These are phyloP conservation scores for Phaeophleospora eucalypticola DNA, from an alignment of 2,329 filamentous ascomycete species.

Conservation along the genomic window DNA sequence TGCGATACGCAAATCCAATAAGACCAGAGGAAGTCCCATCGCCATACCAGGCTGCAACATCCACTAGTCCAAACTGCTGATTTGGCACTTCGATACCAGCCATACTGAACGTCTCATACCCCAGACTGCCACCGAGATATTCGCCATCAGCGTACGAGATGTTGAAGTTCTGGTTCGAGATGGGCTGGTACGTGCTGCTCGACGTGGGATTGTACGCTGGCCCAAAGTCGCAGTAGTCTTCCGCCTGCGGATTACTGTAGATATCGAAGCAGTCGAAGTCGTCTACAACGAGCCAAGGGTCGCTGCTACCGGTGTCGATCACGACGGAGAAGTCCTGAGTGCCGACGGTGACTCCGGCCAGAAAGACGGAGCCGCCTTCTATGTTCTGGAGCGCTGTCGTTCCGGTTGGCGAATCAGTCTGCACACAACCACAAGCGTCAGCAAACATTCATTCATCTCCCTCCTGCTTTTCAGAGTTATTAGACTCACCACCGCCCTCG, in stretches of 20 bases:
- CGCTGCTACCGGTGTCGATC: constrained; percentile 48
- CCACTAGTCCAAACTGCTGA: constrained; percentile 47
- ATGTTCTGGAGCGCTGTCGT: constrained; percentile 18
- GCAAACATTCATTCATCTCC: too few species aligned
- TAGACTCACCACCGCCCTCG: not conserved
- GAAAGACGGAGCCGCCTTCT: constrained; percentile 29
- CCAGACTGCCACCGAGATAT: constrained; percentile 39
- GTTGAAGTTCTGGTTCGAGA: constrained; percentile 41
- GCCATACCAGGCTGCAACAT: constrained; percentile 31
- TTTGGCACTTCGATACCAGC: constrained; percentile 43
- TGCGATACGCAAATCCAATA: constrained; percentile 50
- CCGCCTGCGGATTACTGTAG: constrained; percentile 11
- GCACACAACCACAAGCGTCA: not conserved
- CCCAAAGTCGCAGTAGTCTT: constrained; percentile 32
- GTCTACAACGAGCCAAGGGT: constrained; percentile 42
- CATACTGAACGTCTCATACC: constrained; percentile 41
- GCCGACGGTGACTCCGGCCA: constrained; percentile 29
- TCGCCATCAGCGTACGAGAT: constrained; percentile 44
- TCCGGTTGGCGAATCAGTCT: constrained; percentile 17
- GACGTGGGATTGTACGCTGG: constrained; percentile 26
- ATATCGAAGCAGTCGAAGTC: constrained; percentile 28
- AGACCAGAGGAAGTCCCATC: constrained; percentile 43
- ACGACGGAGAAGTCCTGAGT: constrained; percentile 34
- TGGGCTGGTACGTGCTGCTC: constrained; percentile 34
- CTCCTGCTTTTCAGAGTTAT: too few species aligned